Evolutionary conservation across 2,329 filamentous ascomycete species (phyloP), one percentile per base, ranked within the genome.

Genomic region (Aspergillus bombycis): DNA sequence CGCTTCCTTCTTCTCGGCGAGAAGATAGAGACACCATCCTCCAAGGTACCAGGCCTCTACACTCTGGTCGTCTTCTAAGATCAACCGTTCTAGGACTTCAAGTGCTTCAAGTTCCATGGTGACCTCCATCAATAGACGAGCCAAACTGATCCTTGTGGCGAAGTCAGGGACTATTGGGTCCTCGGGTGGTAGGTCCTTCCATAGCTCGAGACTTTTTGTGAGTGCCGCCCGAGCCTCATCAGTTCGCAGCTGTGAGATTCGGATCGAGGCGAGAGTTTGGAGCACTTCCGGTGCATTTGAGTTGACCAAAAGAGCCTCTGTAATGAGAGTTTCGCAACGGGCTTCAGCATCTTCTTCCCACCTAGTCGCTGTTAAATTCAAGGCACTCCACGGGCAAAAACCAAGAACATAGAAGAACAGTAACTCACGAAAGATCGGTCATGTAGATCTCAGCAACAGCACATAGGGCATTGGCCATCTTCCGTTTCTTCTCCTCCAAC

Each of bases 1-100:
- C 1, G 72, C 76, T 46, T 83, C 73, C 66, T 77, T 74, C 74
- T 83, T 80, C 70, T 79, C 74, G 41, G 77, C 79, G 66, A 91
- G 82, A 63, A 97, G 85, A 75, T 93, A 92, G 69, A 96, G 84
- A 71, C 93, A 94, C 92, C 94, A 98, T 4, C 95, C 96, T 50
- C 95, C 95, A 6, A 99, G 84, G 80, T 99, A 99, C 93, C 94
- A 97, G 21, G 92, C 91, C 79, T 99, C 95, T 23, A 99, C 91
- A 76, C 94, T 97, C 74, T 91, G 86, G 75, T 99, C 96, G 69
- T 99, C 94, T 75, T 99, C 95, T 41, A 86, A 83, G 45, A 96
- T 88, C 59, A 99, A 82, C 60, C 92, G 84, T 75, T 97, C 92
- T 60, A 97, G 82, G 3, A 98, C 93, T 62, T 91, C 87, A 62